Evolutionary conservation across 2,329 filamentous ascomycete species (phyloP), one percentile per base, ranked within the genome.

Genomic region (Botrytis fabae): DNA sequence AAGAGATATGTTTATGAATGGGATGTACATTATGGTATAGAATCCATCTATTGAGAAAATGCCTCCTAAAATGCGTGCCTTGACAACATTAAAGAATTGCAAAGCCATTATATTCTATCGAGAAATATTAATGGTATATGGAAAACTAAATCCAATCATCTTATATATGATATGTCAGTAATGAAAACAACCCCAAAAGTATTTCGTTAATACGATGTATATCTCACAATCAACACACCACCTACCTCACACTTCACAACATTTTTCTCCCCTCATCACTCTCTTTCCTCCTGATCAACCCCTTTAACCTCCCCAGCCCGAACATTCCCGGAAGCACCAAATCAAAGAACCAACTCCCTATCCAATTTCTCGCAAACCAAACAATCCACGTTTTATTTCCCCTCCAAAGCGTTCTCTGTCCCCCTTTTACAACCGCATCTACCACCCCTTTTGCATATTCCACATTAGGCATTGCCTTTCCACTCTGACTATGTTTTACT

Each of bases 371-470:
- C 40, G 61, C 73, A 63, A 77, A 78, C 75, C 76, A 77, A 72
- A 79, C 44, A 38, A 73, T 9, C 51, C 51, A 46, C 32, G 73
- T 71, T 59, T 71, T 75, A 69, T 77, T 77, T 0, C 78, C 78
- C 72, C 75, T 76, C 78, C 78, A 79, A 54, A 76, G 51, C 66
- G 72, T 69, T 54, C 59, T 74, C 74, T 42, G 38, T 40, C 74
- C 78, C 70, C 72, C 72, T 3, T 16, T 32, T 22, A 79, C 73
- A 48, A 77, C 78, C 69, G 78, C 75, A 20, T 59, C 72, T 57
- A 80, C 78, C 16, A 80, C 77, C 0, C 77, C 77, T 44, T 51
- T 74, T 7, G 78, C 78, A 77, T 79, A 80, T 28, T 48, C 70
- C 20, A 73, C 42, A 61, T 73, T 75, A 7, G 54, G 35, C 77